Evolutionary conservation across 2,329 filamentous ascomycete species (phyloP).

Genomic region (Juglanconis sp.): DNA sequence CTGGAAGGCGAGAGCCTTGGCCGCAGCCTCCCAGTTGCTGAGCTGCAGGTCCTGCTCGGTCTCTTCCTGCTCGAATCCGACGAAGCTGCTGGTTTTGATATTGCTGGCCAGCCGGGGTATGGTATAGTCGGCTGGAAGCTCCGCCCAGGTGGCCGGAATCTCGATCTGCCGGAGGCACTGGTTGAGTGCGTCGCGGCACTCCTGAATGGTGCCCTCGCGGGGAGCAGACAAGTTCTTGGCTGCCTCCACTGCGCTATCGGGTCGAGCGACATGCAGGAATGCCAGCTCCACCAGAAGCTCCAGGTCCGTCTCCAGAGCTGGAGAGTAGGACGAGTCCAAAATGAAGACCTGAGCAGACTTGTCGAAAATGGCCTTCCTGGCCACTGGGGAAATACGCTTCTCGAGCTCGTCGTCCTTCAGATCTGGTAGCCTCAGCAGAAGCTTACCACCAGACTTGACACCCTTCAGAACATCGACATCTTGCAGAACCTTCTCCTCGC

Average conservation of each 20-base stretch:
- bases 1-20: constrained; percentile 88
- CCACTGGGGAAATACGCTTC: constrained; percentile 70
- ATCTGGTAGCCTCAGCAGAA: constrained; percentile 73
- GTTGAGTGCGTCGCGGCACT: constrained; percentile 65
- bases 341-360: constrained; percentile 71
- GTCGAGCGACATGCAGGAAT: constrained; percentile 75
- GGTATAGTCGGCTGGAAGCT: constrained; percentile 58
- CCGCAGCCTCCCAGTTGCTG: constrained; percentile 76
- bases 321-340: constrained; percentile 67
- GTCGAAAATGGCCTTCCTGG: constrained; percentile 69
- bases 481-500: constrained; percentile 74
- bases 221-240: constrained; percentile 61
- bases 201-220: constrained; percentile 49
- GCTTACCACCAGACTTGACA: constrained; percentile 65
- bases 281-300: constrained; percentile 72
- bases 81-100: constrained; percentile 78
- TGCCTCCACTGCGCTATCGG: constrained; percentile 60
- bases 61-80: constrained; percentile 73
- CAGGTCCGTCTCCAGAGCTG: constrained; percentile 64
- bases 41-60: constrained; percentile 63
- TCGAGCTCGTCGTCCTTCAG: constrained; percentile 87
- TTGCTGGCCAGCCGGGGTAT: constrained; percentile 55
- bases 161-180: constrained; percentile 71
- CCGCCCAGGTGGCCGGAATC: constrained; percentile 76
- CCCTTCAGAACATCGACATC: constrained; percentile 71